Evolutionary conservation across 2,329 filamentous ascomycete species (phyloP), one percentile per base, ranked within the genome.

Genomic region (Esteya vermicola): DNA sequence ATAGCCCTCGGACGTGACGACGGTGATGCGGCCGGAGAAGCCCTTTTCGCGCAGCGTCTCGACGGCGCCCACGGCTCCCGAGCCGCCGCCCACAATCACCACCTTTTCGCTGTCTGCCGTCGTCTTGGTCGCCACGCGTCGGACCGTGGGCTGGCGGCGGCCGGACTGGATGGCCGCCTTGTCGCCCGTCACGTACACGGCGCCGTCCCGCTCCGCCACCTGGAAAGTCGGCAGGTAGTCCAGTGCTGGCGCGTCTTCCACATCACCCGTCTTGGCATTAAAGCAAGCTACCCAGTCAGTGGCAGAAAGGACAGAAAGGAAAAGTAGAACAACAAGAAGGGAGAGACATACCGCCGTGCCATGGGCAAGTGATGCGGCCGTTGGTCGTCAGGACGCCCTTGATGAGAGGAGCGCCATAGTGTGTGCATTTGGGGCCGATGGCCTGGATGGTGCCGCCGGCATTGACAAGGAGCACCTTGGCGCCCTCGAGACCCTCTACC

Each of bases 171-270:
- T 81, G 23, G 70, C 68, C 1, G 73, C 68, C 56, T 91, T 80
- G 23, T 89, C 83, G 20, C 81, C 86, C 31, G 79, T 79, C 47
- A 98, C 75, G 57, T 86, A 96, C 3, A 95, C 78, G 6, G 72
- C 80, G 25, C 85, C 86, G 50, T 91, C 76, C 53, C 81, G 86
- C 57, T 93, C 79, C 25, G 75, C 64, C 25, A 95, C 66, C 39
- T 85, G 77, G 63, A 93, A 98, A 38, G 80, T 79, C 34, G 82
- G 73, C 21, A 98, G 65, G n/a, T 83, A 71, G 52, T 96, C 85
- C 21, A 93, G 73, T 2, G 85, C 91, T 0, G 91, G 91, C 1
- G 89, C 88, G 54, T 96, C 85, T 62, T 98, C 91, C 43, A 96
- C 83, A 52, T 98, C 91, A 39, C 91, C 91, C 6, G 82, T 93